phyloP scores from a whole-genome alignment of 1,139 yeast species.

The Suhomyces bokatorum region DNA sequence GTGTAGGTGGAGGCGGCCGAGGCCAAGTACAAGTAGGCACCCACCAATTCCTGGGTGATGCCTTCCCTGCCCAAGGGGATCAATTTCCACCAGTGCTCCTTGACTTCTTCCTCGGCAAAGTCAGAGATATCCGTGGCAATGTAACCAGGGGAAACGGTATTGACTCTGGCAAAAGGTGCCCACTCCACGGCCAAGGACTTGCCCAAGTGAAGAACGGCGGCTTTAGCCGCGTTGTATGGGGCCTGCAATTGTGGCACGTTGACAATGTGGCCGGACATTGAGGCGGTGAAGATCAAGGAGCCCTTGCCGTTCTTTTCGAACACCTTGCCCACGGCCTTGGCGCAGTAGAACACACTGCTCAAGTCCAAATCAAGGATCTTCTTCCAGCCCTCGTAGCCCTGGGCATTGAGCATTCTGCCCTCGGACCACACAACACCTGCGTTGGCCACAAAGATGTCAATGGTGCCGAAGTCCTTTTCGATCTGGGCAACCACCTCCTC shows the following conservation, averaged over 20 bases:
- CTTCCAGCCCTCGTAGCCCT: slow-evolving; percentile 21
- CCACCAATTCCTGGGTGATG: slow-evolving; percentile 76
- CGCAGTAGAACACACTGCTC: slow-evolving; percentile 41
- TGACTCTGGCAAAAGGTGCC: slow-evolving; percentile 78
- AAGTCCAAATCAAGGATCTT: slow-evolving; percentile 25
- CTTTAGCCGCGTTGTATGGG: slow-evolving; percentile 84
- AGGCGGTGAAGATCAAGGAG: slow-evolving; percentile 73
- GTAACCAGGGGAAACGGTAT: slow-evolving; percentile 81
- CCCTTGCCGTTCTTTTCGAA: slow-evolving; percentile 72
- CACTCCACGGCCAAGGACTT: slow-evolving; percentile 82
- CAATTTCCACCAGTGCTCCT: slow-evolving; percentile 60
- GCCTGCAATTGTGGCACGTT: slow-evolving; percentile 84
- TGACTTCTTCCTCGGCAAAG: slow-evolving; percentile 53
- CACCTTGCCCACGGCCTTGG: slow-evolving; percentile 58
- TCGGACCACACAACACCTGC: slow-evolving; percentile 90
- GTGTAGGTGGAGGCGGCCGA: slow-evolving; percentile 80
- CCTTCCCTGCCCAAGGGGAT: slow-evolving; percentile 82
- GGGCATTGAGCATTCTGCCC: slow-evolving; percentile 31
- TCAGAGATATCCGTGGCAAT: slow-evolving; percentile 66
- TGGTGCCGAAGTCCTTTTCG: slow-evolving; percentile 68
- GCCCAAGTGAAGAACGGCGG: slow-evolving; percentile 79
- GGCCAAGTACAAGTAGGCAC: slow-evolving; percentile 78
- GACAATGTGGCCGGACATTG: slow-evolving; percentile 84
- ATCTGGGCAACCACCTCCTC: slow-evolving; percentile 57
- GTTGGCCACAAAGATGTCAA: slow-evolving; percentile 85